Percentiles rank a stretch among this genome's conserved stretches.
phyloP scores from a whole-genome alignment of 306 rosid genomes.

The Medicago ruthenica region DNA sequence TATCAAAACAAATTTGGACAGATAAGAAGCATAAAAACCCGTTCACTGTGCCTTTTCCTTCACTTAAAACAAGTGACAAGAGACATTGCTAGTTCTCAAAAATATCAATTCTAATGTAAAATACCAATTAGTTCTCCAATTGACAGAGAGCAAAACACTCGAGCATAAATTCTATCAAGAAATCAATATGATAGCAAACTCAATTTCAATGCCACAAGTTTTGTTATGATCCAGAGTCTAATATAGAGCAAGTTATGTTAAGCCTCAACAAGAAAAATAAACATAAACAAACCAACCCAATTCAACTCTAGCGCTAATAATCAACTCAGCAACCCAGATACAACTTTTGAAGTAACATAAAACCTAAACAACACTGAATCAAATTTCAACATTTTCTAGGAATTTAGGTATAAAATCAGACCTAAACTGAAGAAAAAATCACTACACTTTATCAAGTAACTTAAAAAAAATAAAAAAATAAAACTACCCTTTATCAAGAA shows the following conservation, averaged over 20 bases:
- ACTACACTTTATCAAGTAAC: too few species aligned
- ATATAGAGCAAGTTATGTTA: too few species aligned
- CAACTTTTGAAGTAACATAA: background rate
- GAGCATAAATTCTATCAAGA: background rate
- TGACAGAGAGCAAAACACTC: background rate
- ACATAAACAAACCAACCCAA: too few species aligned
- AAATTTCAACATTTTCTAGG: too few species aligned
- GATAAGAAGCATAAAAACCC: background rate
- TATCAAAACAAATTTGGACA: background rate
- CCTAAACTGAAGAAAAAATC: background rate
- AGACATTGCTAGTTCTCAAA: background rate
- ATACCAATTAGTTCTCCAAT: too few species aligned
- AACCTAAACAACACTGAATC: background rate
- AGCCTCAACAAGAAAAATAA: too few species aligned
- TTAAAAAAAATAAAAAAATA: too few species aligned
- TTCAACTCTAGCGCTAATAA: background rate
- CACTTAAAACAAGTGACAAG: conserved; percentile 6
- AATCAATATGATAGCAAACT: background rate
- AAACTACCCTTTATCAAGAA: background rate
- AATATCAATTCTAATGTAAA: background rate
- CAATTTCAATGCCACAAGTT: background rate
- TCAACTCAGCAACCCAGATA: conserved; percentile 14
- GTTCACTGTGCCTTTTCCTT: background rate
- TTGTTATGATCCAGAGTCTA: background rate
- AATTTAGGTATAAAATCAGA: background rate